A percentile compares a stretch with the other conserved stretches of the same genome.
phyloP scores from a whole-genome alignment of 768 basidiomycete species.

The Lactarius hengduanensis region DNA sequence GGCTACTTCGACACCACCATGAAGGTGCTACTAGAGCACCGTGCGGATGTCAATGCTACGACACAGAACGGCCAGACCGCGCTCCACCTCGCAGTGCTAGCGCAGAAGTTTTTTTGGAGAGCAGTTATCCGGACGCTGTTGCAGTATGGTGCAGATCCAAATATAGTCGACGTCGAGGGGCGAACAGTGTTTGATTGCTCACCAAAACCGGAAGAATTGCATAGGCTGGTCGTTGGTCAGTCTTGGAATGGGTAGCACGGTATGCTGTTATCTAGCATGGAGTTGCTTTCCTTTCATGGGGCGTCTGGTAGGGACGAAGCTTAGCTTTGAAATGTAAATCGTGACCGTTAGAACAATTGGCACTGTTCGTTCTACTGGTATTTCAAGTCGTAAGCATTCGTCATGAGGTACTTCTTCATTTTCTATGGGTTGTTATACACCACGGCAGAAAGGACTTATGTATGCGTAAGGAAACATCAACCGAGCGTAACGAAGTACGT shows the following conservation, averaged over 20 bases:
- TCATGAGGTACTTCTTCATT: slow-evolving; percentile 13
- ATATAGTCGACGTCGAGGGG: slow-evolving; percentile 4
- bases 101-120: neutral
- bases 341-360: too few species aligned
- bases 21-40: neutral
- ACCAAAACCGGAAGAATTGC: neutral
- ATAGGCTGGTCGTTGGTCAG: neutral
- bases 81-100: neutral
- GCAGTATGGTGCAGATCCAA: slow-evolving; percentile 5
- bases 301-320: neutral
- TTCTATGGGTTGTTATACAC: slow-evolving; percentile 9
- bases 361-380: too few species aligned
- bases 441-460: slow-evolving; percentile 19
- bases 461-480: slow-evolving; percentile 22
- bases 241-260: neutral
- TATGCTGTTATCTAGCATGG: neutral
- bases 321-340: too few species aligned
- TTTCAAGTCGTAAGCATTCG: neutral
- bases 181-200: neutral
- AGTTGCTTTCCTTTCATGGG: neutral
- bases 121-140: neutral
- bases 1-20: neutral
- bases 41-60: neutral
- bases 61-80: neutral
- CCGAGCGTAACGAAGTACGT: slow-evolving; percentile 12